Evolutionary conservation across 257 asterid genomes (phyloP), one percentile per base, ranked within the genome.

Genomic region (Striga asiatica): DNA sequence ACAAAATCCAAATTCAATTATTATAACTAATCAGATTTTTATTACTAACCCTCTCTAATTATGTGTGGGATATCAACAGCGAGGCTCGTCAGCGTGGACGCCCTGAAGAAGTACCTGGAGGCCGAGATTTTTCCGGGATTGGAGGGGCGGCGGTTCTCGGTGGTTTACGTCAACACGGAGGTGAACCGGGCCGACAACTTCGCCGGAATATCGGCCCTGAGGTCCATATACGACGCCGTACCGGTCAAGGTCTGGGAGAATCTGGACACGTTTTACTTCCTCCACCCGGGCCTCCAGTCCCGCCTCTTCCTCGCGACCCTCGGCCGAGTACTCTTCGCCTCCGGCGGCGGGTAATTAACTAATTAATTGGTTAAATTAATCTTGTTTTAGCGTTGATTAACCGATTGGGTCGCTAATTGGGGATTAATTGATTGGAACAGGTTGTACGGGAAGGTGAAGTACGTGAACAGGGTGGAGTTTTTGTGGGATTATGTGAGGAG

Each of bases 211-310:
- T 71, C 80, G 5, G 82, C 74, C 10, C 12, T 89, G 38, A 74
- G 69, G 60, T 41, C 74, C 8, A 58, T 85, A 60, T 72, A 73
- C 50, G 83, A 82, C 23, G 75, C 85, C 1, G 63, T 85, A 60
- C 95, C 97, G 11, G 58, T 8, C 25, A 48, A 52, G 2, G 46
- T 81, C 19, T 71, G 50, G 17, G 78, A 69, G 2, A 70, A 79
- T 52, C 41, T 89, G 70, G 75, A 74, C 11, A 61, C 79, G 1
- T 41, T 89, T 23, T 89, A 85, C 52, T 89, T 85, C 57, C 77
- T 89, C 1, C 97, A 89, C 55, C 94, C 97, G 2, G 79, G 93
- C 1, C 19, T 89, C 24, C 97, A 81, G 42, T 82, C 95, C 25
- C 75, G 97, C 43, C 83, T 89, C 46, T 79, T 80, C 50, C 76